Evolutionary conservation across 345 rosid genomes (phyloP).

Genomic region (Citrus sinensis): DNA sequence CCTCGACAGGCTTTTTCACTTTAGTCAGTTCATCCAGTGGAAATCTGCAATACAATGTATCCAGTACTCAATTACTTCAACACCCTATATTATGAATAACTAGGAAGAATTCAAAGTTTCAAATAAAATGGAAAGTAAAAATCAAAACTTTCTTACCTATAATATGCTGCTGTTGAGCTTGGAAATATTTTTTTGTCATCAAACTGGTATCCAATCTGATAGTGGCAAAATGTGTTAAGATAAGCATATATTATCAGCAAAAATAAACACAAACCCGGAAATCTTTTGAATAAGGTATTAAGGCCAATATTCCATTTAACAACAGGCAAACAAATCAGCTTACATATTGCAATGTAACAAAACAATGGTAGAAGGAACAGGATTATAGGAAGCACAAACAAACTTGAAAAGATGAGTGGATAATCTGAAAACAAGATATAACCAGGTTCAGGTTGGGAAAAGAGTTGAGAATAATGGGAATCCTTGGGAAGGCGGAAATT

Average conservation of each 20-base stretch:
- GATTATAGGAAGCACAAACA: background rate
- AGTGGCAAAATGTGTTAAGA: background rate
- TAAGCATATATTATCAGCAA: background rate
- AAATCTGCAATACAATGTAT: constrained; percentile 1
- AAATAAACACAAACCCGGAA: background rate
- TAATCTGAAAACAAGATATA: background rate
- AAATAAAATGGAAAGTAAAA: background rate
- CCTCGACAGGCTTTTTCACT: background rate
- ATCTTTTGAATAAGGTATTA: background rate
- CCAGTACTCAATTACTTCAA: background rate
- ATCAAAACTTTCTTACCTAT: background rate
- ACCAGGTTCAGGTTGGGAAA: background rate
- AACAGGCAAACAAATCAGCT: background rate
- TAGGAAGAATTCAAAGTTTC: background rate
- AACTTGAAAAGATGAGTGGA: background rate
- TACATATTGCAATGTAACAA: background rate
- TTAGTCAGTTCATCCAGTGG: background rate
- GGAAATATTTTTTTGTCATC: background rate
- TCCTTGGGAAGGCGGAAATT: background rate
- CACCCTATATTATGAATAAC: background rate
- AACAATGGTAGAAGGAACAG: background rate
- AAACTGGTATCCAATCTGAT: background rate
- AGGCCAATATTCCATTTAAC: background rate
- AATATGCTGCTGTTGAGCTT: background rate
- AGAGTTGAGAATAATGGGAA: background rate